Evolutionary conservation across 2,329 filamentous ascomycete species (phyloP).

Genomic region (Didymellaceae sp.): DNA sequence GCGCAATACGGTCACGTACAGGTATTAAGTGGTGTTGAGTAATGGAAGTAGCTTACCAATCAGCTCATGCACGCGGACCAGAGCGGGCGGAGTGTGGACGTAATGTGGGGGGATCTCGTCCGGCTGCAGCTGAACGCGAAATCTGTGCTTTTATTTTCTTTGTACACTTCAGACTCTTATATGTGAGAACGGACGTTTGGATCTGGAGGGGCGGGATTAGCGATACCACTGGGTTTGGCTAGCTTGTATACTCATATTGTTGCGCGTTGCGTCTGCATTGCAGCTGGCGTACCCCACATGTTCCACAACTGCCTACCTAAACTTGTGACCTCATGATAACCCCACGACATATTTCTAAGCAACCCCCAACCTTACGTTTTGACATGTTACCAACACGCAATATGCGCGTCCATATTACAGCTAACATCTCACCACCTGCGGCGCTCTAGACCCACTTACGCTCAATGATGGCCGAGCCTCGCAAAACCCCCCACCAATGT

Average conservation of each 20-base stretch:
- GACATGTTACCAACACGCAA: constrained; percentile 21
- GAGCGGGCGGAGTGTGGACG: constrained; percentile 10
- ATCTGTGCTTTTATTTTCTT: background rate
- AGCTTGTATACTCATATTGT: background rate
- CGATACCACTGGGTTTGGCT: constrained; percentile 1
- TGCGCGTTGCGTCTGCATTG: background rate
- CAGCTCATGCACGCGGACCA: constrained; percentile 9
- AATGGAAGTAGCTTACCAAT: constrained; percentile 9
- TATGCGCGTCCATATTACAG: constrained; percentile 18
- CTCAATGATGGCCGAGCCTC: constrained; percentile 7
- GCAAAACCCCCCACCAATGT: constrained; percentile 24
- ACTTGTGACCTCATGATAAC: constrained; percentile 25
- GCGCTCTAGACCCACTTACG: constrained; percentile 2
- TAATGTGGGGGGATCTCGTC: constrained; percentile 8
- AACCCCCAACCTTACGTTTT: constrained; percentile 7
- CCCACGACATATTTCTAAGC: constrained; percentile 27
- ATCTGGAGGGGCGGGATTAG: background rate
- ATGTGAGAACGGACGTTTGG: background rate
- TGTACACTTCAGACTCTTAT: background rate
- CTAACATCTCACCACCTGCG: background rate
- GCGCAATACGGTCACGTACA: constrained; percentile 46
- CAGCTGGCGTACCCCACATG: constrained; percentile 6
- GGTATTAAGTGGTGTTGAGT: constrained; percentile 36
- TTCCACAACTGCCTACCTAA: constrained; percentile 1
- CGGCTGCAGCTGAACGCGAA: background rate